Evolutionary conservation across 2,329 filamentous ascomycete species (phyloP).

Genomic region (Thelonectria blattea): DNA sequence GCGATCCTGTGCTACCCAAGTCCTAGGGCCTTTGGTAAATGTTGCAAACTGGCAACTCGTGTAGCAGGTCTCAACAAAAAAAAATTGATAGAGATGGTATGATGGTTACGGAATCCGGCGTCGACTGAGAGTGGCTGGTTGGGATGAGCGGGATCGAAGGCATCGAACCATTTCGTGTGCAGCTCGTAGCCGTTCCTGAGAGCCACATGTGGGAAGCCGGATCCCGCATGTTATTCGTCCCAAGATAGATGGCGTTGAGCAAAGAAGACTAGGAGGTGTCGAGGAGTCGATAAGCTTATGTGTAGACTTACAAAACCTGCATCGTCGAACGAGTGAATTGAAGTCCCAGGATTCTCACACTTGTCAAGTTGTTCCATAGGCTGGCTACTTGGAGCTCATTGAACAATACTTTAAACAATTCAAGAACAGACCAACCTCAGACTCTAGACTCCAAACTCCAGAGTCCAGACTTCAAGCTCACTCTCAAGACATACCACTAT

Average conservation of each 20-base stretch:
- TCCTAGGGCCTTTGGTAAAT: not conserved
- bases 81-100: not conserved
- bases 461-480: too few relatives aligned
- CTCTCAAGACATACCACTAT: not conserved
- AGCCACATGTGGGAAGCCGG: not conserved
- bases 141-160: not conserved
- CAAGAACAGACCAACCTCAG: not conserved
- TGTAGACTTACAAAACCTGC: not conserved
- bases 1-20: not conserved
- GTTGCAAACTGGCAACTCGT: not conserved
- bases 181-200: not conserved
- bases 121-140: not conserved
- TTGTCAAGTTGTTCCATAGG: slow-evolving; percentile 3
- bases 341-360: not conserved
- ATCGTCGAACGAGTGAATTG: not conserved
- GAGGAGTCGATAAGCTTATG: too few relatives aligned
- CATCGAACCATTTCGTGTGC: not conserved
- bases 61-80: not conserved
- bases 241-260: not conserved
- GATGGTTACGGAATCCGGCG: not conserved
- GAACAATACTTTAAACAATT: not conserved
- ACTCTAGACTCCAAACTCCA: not conserved
- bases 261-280: not conserved
- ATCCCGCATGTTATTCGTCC: not conserved
- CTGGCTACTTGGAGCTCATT: slow-evolving; percentile 3